Conservation (phyloP, 169 alveolate species). For the Perkinsus marinus region DNA sequence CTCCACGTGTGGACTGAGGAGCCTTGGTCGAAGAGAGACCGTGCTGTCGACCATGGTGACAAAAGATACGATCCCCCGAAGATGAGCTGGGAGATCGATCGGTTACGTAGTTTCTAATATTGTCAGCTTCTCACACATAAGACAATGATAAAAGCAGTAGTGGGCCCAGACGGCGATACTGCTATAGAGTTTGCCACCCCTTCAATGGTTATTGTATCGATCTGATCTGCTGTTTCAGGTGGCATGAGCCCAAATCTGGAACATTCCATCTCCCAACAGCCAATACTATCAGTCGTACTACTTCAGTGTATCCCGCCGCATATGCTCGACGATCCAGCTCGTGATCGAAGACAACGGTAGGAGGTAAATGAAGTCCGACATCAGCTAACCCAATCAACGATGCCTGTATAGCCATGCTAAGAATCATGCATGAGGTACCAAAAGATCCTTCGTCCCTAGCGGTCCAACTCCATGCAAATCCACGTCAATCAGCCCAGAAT, state of each 20-base stretch:
- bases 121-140: neutral
- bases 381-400: neutral
- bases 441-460: neutral
- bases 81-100: neutral
- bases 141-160: neutral
- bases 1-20: neutral
- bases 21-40: neutral
- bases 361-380: neutral
- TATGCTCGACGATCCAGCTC: neutral
- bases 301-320: neutral
- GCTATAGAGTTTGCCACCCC: neutral
- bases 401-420: neutral
- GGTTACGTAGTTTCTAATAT: neutral
- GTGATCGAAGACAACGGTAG: neutral
- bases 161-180: neutral
- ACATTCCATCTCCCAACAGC: neutral
- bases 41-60: neutral
- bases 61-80: neutral
- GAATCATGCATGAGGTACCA: neutral
- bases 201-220: neutral
- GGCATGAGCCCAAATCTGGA: neutral
- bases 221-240: neutral
- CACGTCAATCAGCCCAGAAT: neutral
- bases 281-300: neutral
- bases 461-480: neutral